A percentile compares a stretch with the other conserved stretches of the same genome.
Conservation (phyloP, 495 filamentous ascomycete genomes). For the Penicillium longicatenatum region DNA sequence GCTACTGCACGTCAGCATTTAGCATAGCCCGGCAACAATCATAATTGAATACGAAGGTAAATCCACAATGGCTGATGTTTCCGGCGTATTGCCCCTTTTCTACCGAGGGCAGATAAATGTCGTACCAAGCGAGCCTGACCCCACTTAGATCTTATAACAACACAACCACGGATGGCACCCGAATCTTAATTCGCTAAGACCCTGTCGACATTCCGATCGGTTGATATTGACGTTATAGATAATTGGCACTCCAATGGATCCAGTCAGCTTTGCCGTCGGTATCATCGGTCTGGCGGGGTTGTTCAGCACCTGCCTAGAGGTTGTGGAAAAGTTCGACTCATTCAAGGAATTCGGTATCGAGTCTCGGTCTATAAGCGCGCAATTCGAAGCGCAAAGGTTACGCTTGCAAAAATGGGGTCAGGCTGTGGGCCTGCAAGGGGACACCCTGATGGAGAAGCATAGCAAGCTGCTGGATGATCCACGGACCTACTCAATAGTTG, state of each 20-base stretch:
- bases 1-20: no score
- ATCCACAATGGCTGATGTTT: no score
- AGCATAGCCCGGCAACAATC: no score
- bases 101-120: no score
- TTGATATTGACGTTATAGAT: background rate
- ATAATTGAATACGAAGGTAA: no score
- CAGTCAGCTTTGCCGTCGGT: conserved; percentile 12
- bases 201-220: background rate
- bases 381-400: conserved; percentile 11
- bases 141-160: no score
- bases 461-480: conserved; percentile 10
- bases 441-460: conserved; percentile 2
- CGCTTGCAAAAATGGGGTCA: conserved; percentile 11
- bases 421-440: conserved; percentile 1
- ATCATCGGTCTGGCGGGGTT: conserved; percentile 13
- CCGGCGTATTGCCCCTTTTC: no score
- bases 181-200: background rate
- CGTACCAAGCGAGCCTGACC: no score
- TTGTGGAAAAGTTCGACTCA: conserved; percentile 7
- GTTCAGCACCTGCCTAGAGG: conserved; percentile 14
- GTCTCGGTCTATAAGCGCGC: conserved; percentile 2
- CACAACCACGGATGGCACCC: background rate
- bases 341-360: conserved; percentile 9
- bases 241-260: conserved; percentile 1
- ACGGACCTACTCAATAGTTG: background rate